phyloP scores from a whole-genome alignment of 805 yeast genomes.

The Suhomyces xylopsoci region DNA sequence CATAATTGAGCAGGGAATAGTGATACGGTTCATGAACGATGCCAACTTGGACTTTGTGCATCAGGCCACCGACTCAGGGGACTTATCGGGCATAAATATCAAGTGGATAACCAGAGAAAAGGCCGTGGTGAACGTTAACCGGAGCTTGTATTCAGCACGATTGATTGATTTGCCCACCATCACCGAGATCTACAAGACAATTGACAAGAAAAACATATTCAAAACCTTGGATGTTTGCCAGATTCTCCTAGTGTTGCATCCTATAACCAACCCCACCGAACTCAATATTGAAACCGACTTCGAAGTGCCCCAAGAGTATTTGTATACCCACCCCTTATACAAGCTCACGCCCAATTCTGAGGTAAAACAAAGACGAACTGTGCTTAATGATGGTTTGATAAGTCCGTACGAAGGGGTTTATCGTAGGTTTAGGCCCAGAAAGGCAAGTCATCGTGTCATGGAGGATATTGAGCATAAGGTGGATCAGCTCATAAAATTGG shows the following conservation, averaged over 20 bases:
- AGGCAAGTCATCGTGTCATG: constrained; percentile 66
- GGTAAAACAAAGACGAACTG: constrained; percentile 46
- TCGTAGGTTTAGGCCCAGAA: constrained; percentile 67
- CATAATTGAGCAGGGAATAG: constrained; percentile 78
- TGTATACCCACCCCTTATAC: constrained; percentile 40
- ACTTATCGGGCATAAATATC: constrained; percentile 65
- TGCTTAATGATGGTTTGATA: constrained; percentile 74
- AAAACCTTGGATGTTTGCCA: constrained; percentile 86
- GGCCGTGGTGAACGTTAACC: constrained; percentile 72
- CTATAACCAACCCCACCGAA: constrained; percentile 35
- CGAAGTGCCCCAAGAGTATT: constrained; percentile 34
- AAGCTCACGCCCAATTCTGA: constrained; percentile 29
- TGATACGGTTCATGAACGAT: constrained; percentile 71
- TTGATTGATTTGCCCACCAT: constrained; percentile 87
- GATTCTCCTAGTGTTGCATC: constrained; percentile 70
- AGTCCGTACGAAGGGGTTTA: constrained; percentile 74
- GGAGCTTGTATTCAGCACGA: constrained; percentile 73
- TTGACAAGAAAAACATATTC: constrained; percentile 84
- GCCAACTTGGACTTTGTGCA: constrained; percentile 69
- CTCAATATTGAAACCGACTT: constrained; percentile 47
- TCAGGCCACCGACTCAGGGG: constrained; percentile 74
- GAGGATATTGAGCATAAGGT: constrained; percentile 78
- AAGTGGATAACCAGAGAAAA: constrained; percentile 81
- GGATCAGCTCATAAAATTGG: constrained; percentile 68
- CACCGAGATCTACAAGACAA: constrained; percentile 81